Conservation (phyloP, 257 asterid genomes). For the Nemophila menziesii region DNA sequence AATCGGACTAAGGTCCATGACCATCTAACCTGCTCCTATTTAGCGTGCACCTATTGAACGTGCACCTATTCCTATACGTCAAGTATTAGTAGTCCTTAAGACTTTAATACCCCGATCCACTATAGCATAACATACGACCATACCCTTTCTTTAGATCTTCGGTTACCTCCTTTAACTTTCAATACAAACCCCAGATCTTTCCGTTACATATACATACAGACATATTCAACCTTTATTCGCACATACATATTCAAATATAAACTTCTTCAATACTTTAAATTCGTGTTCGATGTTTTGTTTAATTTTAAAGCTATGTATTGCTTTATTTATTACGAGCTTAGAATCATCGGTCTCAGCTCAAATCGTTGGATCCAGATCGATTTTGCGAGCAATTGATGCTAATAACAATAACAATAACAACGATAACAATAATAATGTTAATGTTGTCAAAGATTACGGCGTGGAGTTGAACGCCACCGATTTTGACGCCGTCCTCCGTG, state of each 20-base stretch:
- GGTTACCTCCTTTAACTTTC: too few relatives aligned
- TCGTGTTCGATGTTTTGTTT: slow-evolving; percentile 1
- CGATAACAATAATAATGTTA: slow-evolving; percentile 13
- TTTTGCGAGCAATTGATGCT: slow-evolving; percentile 50
- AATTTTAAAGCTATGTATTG: slow-evolving; percentile 4
- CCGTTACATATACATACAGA: not conserved
- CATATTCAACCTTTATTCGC: not conserved
- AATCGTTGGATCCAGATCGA: slow-evolving; percentile 51
- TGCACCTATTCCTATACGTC: too few relatives aligned
- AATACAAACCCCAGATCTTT: not conserved
- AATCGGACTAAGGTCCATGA: too few relatives aligned
- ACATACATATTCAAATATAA: not conserved
- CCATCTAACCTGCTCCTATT: too few relatives aligned
- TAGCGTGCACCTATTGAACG: too few relatives aligned
- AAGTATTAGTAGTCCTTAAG: too few relatives aligned
- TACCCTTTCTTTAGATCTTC: too few relatives aligned
- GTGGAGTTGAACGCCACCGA: slow-evolving; percentile 63
- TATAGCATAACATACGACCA: too few relatives aligned
- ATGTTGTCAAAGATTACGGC: slow-evolving; percentile 25
- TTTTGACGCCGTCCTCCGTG: slow-evolving; percentile 58
- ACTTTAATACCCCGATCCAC: too few relatives aligned
- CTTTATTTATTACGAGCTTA: slow-evolving; percentile 19
- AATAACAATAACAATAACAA: slow-evolving; percentile 18
- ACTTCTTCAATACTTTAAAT: not conserved
- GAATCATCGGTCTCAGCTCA: slow-evolving; percentile 18